Conservation (phyloP, 2,329 filamentous ascomycete genomes). For the Neofusicoccum sp. region DNA sequence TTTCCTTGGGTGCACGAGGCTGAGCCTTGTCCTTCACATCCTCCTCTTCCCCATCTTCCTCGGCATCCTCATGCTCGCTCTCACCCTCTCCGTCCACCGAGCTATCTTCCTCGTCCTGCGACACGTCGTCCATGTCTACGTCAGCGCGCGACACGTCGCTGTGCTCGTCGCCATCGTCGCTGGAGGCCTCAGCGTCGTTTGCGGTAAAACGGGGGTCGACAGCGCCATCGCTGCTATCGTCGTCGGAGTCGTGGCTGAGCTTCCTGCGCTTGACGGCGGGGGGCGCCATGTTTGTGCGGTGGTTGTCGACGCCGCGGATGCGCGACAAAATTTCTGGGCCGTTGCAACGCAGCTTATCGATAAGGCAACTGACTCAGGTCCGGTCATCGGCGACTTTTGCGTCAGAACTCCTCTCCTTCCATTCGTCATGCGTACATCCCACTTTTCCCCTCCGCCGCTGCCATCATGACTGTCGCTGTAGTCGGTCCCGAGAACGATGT, state of each 20-base stretch:
- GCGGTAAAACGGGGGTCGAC: conserved; percentile 15
- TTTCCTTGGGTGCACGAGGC: not conserved
- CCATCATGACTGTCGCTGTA: conserved; percentile 28
- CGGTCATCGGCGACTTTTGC: conserved; percentile 16
- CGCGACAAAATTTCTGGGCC: conserved; percentile 17
- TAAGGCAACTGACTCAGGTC: conserved; percentile 12
- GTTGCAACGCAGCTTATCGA: conserved; percentile 13
- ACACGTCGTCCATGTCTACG: conserved; percentile 22
- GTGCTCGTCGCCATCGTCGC: conserved; percentile 20
- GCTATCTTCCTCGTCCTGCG: conserved; percentile 19
- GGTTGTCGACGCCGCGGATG: not conserved
- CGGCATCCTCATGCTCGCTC: conserved; percentile 5
- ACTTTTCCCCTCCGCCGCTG: not conserved
- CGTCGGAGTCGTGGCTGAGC: conserved; percentile 40
- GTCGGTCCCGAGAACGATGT: conserved; percentile 32
- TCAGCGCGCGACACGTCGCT: conserved; percentile 11
- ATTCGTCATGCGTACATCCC: conserved; percentile 4
- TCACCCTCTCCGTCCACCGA: not conserved
- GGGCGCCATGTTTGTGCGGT: conserved; percentile 29
- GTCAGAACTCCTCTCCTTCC: conserved; percentile 8
- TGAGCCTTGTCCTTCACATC: not conserved
- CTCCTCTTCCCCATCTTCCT: conserved; percentile 20
- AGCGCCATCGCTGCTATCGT: conserved; percentile 26
- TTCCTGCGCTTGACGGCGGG: conserved; percentile 48
- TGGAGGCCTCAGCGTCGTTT: not conserved